Conservation (phyloP, 2,329 filamentous ascomycete species). For the Harringtonia aguacate region DNA sequence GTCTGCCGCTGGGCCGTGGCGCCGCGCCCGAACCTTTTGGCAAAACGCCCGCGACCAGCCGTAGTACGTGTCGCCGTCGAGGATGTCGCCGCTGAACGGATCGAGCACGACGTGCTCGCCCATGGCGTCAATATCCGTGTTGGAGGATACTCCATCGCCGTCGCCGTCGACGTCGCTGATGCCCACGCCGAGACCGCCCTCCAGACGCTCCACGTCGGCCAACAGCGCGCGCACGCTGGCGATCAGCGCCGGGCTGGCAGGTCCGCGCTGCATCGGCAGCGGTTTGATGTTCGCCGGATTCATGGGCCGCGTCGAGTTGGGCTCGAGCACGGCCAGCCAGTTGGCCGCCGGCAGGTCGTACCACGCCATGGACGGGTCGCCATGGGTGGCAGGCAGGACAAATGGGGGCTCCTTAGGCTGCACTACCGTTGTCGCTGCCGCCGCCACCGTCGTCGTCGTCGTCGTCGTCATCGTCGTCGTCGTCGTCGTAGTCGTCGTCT, state of each 20-base stretch:
- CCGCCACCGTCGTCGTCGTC: slow-evolving; percentile 13
- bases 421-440: slow-evolving; percentile 3
- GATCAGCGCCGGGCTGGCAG: slow-evolving; percentile 54
- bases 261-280: slow-evolving; percentile 57
- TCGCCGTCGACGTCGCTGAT: slow-evolving; percentile 32
- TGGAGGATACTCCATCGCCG: slow-evolving; percentile 31
- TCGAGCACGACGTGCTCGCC: slow-evolving; percentile 59
- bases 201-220: slow-evolving; percentile 58
- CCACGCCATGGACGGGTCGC: slow-evolving; percentile 62
- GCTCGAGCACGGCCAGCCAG: slow-evolving; percentile 67
- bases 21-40: slow-evolving; percentile 61
- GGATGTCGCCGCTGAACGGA: slow-evolving; percentile 52
- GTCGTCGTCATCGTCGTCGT: too few species aligned
- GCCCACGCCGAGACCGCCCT: too few species aligned
- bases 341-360: slow-evolving; percentile 76
- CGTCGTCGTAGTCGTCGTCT: too few species aligned
- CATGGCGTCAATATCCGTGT: slow-evolving; percentile 48
- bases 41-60: slow-evolving; percentile 79
- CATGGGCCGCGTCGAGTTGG: slow-evolving; percentile 66
- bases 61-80: slow-evolving; percentile 68
- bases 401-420: slow-evolving; percentile 49
- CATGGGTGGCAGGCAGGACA: slow-evolving; percentile 65
- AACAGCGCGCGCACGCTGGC: slow-evolving; percentile 61
- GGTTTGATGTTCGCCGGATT: slow-evolving; percentile 60
- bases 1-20: slow-evolving; percentile 18